Base-by-base conservation (phyloP, 768 basidiomycete genomes). In the Piloderma croceum region DNA sequence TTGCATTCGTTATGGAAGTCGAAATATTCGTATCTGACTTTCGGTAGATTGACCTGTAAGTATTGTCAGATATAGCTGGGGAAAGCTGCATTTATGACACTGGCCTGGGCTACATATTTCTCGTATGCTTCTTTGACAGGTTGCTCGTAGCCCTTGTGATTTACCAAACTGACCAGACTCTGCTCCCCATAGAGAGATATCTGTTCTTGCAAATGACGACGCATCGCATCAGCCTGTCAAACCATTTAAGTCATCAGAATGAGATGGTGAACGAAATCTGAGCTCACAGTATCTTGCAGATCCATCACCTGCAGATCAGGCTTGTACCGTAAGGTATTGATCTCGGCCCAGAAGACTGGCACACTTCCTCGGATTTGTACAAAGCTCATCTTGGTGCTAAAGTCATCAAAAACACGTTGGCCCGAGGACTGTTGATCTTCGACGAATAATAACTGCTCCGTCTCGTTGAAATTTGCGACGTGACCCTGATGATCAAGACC, bases 291-390 rank as follows among this genome's bases (percentile, higher is more conserved):
- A 45, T 90, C 81, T 38, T 81, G 78, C 29, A 88, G 61, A 38
- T 97, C 91, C 94, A 99, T 98, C 42, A 98, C 74, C 62, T 91
- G 90, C 43, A 99, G 63, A 63, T 98, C 96, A 7, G 96, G 96
- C 54, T 90, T 94, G 60, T 98, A 99, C 50, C 92, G 74, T 50
- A 99, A 57, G 31, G 88, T 98, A 62, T 90, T 98, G 56, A 99
- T 69, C 61, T 99, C 94, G 1, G 90, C 88, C 94, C 96, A 99
- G 58, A 85, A 98, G 15, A 98, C 59, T 1, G 96, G 96, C 5
- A 91, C 80, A 50, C 91, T 94, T 9, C 96, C 96, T 48, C 96
- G 72, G 41, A 83, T 91, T 64, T 99, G 96, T 6, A 92, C 88
- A 60, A 87, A 97, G 59, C 89, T 89, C 50, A 92, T 64, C 58